Evolutionary conservation across 2,329 filamentous ascomycete species (phyloP).

Genomic region (Magnaporthiopsis poae): DNA sequence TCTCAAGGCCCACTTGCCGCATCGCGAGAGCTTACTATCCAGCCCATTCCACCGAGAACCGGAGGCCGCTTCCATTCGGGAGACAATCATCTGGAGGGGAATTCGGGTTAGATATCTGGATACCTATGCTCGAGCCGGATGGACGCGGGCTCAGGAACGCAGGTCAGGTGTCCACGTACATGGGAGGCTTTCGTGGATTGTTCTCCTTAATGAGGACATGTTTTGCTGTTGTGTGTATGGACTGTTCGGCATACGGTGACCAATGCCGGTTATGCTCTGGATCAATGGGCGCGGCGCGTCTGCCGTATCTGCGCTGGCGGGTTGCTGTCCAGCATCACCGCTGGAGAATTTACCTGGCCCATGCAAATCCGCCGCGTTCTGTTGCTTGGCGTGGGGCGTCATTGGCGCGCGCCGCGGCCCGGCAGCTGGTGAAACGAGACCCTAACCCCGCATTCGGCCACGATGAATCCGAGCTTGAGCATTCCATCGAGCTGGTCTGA

Average conservation of each 20-base stretch:
- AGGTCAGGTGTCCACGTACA: conserved; percentile 42
- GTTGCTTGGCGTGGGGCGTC: background rate
- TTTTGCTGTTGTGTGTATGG: background rate
- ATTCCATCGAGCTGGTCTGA: no score
- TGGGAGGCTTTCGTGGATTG: conserved; percentile 69
- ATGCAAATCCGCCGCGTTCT: background rate
- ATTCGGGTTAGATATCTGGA: background rate
- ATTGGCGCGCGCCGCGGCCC: background rate
- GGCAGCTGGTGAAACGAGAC: background rate
- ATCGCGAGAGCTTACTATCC: no score
- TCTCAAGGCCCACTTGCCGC: no score
- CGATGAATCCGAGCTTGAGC: background rate
- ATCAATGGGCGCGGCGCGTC: background rate
- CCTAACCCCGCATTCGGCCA: background rate
- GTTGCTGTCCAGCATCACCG: background rate
- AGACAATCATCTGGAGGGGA: conserved; percentile 51
- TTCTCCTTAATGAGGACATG: conserved; percentile 25
- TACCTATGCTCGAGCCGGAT: no score
- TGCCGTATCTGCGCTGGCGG: background rate
- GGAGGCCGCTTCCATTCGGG: no score
- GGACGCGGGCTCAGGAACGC: conserved; percentile 7
- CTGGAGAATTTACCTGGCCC: background rate
- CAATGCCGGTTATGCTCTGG: background rate
- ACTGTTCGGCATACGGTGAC: background rate
- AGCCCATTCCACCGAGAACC: no score